Evolutionary conservation across 192 early-diverging fungal genomes (phyloP).

Genomic region (Endogone sp.): DNA sequence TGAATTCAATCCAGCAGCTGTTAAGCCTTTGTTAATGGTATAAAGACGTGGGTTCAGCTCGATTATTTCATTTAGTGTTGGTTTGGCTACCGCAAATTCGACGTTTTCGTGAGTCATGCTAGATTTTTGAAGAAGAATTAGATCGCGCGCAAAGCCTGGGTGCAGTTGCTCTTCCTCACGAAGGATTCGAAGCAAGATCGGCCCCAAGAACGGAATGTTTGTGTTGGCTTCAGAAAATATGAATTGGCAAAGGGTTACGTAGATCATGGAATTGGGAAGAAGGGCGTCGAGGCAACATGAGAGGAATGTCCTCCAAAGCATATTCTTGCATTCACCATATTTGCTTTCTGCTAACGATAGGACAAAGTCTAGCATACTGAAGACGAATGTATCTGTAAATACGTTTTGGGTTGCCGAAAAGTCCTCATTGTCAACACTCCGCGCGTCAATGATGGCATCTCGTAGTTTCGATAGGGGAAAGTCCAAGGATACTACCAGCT

Average conservation of each 20-base stretch:
- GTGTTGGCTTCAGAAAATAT: conserved; percentile 2
- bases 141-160: neutral
- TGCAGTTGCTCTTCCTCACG: neutral
- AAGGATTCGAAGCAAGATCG: neutral
- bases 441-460: neutral
- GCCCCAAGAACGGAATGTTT: neutral
- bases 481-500: neutral
- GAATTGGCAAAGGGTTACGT: neutral
- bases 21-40: conserved; percentile 5
- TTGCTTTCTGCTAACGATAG: conserved; percentile 1
- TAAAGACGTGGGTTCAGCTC: neutral
- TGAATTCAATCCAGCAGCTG: neutral
- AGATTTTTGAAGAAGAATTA: no score
- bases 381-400: neutral
- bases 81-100: neutral
- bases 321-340: neutral
- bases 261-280: neutral
- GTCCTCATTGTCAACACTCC: neutral
- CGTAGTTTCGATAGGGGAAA: neutral
- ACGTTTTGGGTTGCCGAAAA: neutral
- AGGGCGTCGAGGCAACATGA: conserved; percentile 1
- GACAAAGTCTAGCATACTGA: neutral
- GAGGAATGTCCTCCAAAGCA: neutral
- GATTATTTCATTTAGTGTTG: neutral
- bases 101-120: no score